phyloP scores from a whole-genome alignment of 805 yeast species.

The Trichomonascus vanleenenianus region DNA sequence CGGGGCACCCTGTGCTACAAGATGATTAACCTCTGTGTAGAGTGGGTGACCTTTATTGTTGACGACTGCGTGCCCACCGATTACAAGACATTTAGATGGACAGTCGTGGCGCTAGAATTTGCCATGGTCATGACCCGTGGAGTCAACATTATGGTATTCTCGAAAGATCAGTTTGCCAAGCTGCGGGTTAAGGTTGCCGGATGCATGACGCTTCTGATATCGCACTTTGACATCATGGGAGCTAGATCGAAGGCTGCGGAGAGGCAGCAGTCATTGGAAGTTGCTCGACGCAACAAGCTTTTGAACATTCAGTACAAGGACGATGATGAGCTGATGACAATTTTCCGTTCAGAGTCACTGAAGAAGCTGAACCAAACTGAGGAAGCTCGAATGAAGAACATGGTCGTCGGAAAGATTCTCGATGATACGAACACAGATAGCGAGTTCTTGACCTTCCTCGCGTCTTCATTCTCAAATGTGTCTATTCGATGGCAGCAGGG shows the following conservation, averaged over 20 bases:
- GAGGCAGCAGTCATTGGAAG: slow-evolving; percentile 40
- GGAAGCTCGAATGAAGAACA: slow-evolving; percentile 41
- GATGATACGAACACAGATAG: slow-evolving; percentile 84
- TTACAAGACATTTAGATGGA: slow-evolving; percentile 87
- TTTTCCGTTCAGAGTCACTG: slow-evolving; percentile 62
- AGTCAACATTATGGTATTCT: slow-evolving; percentile 73
- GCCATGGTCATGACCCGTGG: slow-evolving; percentile 93
- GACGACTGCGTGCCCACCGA: slow-evolving; percentile 95
- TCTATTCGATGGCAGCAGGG: slow-evolving; percentile 98
- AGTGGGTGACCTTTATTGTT: slow-evolving; percentile 88
- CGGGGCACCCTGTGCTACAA: slow-evolving; percentile 63
- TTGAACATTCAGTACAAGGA: slow-evolving; percentile 40
- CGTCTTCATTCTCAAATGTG: slow-evolving; percentile 81
- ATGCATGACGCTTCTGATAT: slow-evolving; percentile 85
- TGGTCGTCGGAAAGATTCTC: slow-evolving; percentile 74
- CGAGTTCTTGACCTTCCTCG: slow-evolving; percentile 76
- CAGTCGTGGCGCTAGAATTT: slow-evolving; percentile 90
- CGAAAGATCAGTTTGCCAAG: slow-evolving; percentile 63
- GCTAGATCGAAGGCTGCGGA: slow-evolving; percentile 72
- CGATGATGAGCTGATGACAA: slow-evolving; percentile 45
- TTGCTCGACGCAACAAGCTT: slow-evolving; percentile 27
- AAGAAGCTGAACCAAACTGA: slow-evolving; percentile 60
- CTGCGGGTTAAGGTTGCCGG: slow-evolving; percentile 82
- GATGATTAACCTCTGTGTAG: slow-evolving; percentile 68
- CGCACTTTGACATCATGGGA: slow-evolving; percentile 98